A percentile compares a stretch with the other conserved stretches of the same genome.
Conservation (phyloP, 805 yeast genomes). For the Pichia thaimueangensis region DNA sequence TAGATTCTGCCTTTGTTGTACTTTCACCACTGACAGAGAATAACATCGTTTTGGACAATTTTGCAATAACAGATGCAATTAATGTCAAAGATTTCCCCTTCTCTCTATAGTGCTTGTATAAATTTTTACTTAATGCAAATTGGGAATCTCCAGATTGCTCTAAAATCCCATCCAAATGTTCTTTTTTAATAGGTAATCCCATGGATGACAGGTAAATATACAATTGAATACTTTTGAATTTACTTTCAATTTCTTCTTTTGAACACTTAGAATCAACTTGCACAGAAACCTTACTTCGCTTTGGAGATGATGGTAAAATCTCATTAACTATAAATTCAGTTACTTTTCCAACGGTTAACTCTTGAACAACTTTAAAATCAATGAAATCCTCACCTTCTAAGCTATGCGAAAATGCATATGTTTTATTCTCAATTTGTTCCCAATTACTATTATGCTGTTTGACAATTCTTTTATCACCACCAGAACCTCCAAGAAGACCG, state of each 20-base stretch:
- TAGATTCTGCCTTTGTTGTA: neutral
- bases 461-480: conserved; percentile 21
- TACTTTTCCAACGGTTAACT: conserved; percentile 30
- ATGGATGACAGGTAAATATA: conserved; percentile 40
- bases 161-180: conserved; percentile 34
- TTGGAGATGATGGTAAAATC: conserved; percentile 32
- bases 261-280: conserved; percentile 35
- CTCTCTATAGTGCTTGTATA: conserved; percentile 36
- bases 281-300: conserved; percentile 37
- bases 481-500: conserved; percentile 20
- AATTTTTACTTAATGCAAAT: conserved; percentile 31
- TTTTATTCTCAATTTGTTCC: conserved; percentile 43
- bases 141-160: conserved; percentile 34
- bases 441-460: conserved; percentile 41
- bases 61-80: conserved; percentile 20
- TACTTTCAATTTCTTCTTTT: conserved; percentile 31
- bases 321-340: conserved; percentile 29
- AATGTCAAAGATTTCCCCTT: conserved; percentile 32
- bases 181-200: conserved; percentile 40
- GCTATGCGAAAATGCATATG: conserved; percentile 35
- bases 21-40: conserved; percentile 1
- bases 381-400: conserved; percentile 27
- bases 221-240: conserved; percentile 34
- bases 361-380: conserved; percentile 29
- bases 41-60: conserved; percentile 16